Evolutionary conservation across 805 yeast genomes (phyloP).

Genomic region (Sugiyamaella valdiviana): DNA sequence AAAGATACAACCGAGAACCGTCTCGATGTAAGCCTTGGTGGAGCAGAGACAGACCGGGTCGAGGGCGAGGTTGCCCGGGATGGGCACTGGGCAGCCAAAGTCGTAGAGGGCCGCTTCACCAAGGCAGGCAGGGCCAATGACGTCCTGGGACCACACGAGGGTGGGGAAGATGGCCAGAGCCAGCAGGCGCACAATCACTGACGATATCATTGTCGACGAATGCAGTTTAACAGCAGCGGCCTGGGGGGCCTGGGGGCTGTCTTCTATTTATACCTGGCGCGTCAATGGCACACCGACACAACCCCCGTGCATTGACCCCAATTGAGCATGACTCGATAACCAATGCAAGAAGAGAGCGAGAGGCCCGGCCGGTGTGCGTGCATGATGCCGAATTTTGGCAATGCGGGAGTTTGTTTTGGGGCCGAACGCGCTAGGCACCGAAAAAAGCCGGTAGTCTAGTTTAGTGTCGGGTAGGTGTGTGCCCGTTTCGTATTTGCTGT

Average conservation of each 20-base stretch:
- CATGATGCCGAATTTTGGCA: too few species aligned
- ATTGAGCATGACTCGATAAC: too few species aligned
- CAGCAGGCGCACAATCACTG: background rate
- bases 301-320: too few species aligned
- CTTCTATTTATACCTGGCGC: too few species aligned
- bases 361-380: too few species aligned
- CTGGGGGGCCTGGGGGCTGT: background rate
- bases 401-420: too few species aligned
- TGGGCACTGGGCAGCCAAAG: conserved; percentile 1
- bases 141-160: background rate
- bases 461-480: too few species aligned
- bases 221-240: background rate
- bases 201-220: background rate
- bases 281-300: too few species aligned
- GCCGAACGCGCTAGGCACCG: too few species aligned
- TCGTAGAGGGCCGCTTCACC: background rate
- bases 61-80: background rate
- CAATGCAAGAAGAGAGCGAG: too few species aligned
- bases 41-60: conserved; percentile 8
- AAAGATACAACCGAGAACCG: conserved; percentile 8
- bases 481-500: too few species aligned
- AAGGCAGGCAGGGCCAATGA: background rate
- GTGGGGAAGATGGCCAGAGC: background rate
- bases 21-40: conserved; percentile 5
- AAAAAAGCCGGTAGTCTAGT: too few species aligned